These are phyloP conservation scores for Avena atlantica DNA, from an alignment of 176 grass and related monocot species.

Conservation along the genomic window DNA sequence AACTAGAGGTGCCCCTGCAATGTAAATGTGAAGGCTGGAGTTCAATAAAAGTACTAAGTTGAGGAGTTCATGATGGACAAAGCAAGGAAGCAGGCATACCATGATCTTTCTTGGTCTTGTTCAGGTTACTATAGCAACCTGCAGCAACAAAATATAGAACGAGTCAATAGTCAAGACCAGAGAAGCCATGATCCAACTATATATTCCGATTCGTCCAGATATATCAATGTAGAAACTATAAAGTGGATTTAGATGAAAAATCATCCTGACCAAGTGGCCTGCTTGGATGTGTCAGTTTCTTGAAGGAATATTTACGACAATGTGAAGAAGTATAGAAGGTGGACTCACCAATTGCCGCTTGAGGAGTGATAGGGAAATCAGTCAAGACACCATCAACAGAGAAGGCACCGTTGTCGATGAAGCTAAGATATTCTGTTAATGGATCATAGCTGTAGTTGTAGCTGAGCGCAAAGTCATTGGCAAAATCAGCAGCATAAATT, in stretches of 20 bases:
- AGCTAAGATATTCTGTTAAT: slow-evolving; percentile 68
- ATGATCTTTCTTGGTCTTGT: slow-evolving; percentile 67
- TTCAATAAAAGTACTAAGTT: slow-evolving; percentile 43
- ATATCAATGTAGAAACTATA: not conserved
- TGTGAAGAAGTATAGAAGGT: slow-evolving; percentile 22
- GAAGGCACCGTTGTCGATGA: slow-evolving; percentile 75
- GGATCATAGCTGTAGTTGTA: slow-evolving; percentile 98
- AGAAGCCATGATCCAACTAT: not conserved
- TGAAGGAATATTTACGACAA: slow-evolving; percentile 7
- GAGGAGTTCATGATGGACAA: not conserved
- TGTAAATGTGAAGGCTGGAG: slow-evolving; percentile 7
- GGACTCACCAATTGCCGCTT: slow-evolving; percentile 67
- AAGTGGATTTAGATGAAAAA: slow-evolving; percentile 8
- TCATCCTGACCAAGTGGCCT: slow-evolving; percentile 7
- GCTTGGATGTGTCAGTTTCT: not conserved
- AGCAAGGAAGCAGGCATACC: slow-evolving; percentile 52
- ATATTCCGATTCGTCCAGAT: not conserved
- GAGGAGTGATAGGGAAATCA: slow-evolving; percentile 83
- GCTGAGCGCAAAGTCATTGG: slow-evolving; percentile 72
- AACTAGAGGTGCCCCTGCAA: slow-evolving; percentile 67
- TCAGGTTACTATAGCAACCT: slow-evolving; percentile 80
- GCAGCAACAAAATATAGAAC: slow-evolving; percentile 34
- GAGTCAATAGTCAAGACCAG: slow-evolving; percentile 23
- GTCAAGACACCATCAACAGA: slow-evolving; percentile 79
- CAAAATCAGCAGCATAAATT: slow-evolving; percentile 79